Evolutionary conservation across 1,284 basidiomycete genomes (phyloP).

Genomic region (Apiotrichum porosum): DNA sequence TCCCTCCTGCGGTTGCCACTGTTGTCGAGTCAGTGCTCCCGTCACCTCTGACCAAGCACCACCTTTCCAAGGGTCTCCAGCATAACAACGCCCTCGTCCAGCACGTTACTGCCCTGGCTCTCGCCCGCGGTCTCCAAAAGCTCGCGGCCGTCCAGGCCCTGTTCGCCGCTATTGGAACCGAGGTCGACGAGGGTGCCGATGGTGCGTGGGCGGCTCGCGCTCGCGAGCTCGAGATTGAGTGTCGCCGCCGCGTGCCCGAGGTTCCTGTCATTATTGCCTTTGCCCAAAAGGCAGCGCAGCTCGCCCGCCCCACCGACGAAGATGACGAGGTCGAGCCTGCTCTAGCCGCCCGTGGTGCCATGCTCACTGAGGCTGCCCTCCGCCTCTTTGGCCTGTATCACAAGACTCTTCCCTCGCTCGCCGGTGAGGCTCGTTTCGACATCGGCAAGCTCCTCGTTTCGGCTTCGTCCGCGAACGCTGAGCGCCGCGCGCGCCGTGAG

Average conservation of each 20-base stretch:
- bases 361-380: constrained; percentile 73
- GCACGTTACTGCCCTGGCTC: constrained; percentile 69
- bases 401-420: constrained; percentile 63
- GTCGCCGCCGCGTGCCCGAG: constrained; percentile 72
- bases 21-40: constrained; percentile 75
- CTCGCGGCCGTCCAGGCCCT: constrained; percentile 56
- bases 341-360: constrained; percentile 47
- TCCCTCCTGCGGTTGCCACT: constrained; percentile 64
- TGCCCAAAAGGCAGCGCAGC: constrained; percentile 54
- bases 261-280: constrained; percentile 76
- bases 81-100: constrained; percentile 68
- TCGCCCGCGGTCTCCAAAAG: constrained; percentile 69
- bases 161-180: constrained; percentile 55
- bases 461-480: constrained; percentile 48
- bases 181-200: constrained; percentile 54
- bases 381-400: constrained; percentile 81
- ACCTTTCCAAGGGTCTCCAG: constrained; percentile 74
- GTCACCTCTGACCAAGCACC: constrained; percentile 60
- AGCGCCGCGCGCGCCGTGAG: constrained; percentile 38
- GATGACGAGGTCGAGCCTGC: constrained; percentile 42
- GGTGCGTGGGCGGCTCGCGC: constrained; percentile 65
- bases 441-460: constrained; percentile 69
- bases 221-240: constrained; percentile 66
- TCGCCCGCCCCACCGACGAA: constrained; percentile 43
- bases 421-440: constrained; percentile 77